These are phyloP conservation scores for Leccinum fallax DNA, from an alignment of 1,284 basidiomycete genomes.

Conservation along the genomic window DNA sequence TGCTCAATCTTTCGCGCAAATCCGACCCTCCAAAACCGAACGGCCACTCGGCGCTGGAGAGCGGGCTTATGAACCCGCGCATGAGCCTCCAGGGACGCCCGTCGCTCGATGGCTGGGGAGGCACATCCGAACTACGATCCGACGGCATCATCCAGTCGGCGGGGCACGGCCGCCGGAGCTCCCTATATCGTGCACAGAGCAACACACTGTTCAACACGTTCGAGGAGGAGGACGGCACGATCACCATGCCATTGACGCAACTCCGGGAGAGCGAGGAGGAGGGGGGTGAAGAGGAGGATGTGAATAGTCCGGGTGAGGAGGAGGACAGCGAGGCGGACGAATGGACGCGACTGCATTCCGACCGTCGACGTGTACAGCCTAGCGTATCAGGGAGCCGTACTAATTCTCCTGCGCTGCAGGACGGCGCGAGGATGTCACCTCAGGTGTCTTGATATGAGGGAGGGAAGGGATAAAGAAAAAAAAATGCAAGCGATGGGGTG, in stretches of 20 bases:
- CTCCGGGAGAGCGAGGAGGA: slow-evolving; percentile 45
- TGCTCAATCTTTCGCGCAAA: slow-evolving; percentile 82
- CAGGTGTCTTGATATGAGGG: slow-evolving; percentile 17
- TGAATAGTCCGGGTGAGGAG: slow-evolving; percentile 19
- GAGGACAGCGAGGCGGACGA: slow-evolving; percentile 47
- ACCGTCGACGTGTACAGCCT: slow-evolving; percentile 22
- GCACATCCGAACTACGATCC: slow-evolving; percentile 38
- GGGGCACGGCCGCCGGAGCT: slow-evolving; percentile 51
- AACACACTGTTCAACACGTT: slow-evolving; percentile 66
- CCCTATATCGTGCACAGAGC: slow-evolving; percentile 62
- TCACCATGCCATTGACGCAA: slow-evolving; percentile 41
- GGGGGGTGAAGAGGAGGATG: slow-evolving; percentile 15
- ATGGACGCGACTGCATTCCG: slow-evolving; percentile 48
- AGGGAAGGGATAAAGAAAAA: background rate
- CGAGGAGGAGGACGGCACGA: slow-evolving; percentile 35
- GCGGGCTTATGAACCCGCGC: slow-evolving; percentile 78
- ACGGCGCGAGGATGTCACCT: slow-evolving; percentile 24
- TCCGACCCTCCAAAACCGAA: slow-evolving; percentile 47
- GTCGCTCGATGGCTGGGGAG: slow-evolving; percentile 73
- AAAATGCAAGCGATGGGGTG: background rate
- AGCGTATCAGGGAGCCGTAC: slow-evolving; percentile 34
- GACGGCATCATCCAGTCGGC: slow-evolving; percentile 39
- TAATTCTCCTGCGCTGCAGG: slow-evolving; percentile 35
- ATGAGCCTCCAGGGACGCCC: slow-evolving; percentile 67
- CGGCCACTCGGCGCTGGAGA: slow-evolving; percentile 61